Evolutionary conservation across 108 stramenopile genomes (phyloP), one percentile per base, ranked within the genome.

Genomic region (Discostella pseudostelligera): DNA sequence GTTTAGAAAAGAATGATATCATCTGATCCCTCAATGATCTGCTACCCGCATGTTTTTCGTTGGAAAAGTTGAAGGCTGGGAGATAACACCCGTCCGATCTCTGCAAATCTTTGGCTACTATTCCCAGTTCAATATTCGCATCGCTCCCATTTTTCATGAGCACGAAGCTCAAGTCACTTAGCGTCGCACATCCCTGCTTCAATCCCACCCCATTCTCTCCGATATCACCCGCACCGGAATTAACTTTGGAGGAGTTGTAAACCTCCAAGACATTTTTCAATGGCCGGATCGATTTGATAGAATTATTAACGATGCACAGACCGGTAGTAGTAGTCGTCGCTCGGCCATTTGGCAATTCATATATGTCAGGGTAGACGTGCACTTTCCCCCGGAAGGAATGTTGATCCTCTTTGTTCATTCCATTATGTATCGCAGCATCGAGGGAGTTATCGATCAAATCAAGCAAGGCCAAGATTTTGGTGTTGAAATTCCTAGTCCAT

Each of bases 381-480:
- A 72, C 72, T 42, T 49, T 29, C 29, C 77, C 77, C 1, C 49
- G 1, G 25, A 78, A 78, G 1, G 21, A 39, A 5, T 57, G 8
- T 36, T 61, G 49, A 36, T 28, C 46, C 22, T 4, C 13, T 1
- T 40, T 43, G 21, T 55, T 50, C n/a, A 21, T 12, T n/a, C 47
- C 40, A 36, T 32, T 32, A 5, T 66, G 26, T 11, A 79, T 47
- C 14, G 78, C 65, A 40, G 87, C 87, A 69, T 88, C 87, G 14
- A 88, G 69, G 14, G 87, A 83, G 78, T 88, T 88, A 57, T 88
- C 87, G 50, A 88, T 81, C 16, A 88, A 55, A 64, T 88, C 87
- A 44, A 88, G 43, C 17, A 86, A 50, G 0, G 87, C 87, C 35
- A 82, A 22, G 16, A 77, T 22, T 13, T 81, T 79, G 29, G 77